These are phyloP conservation scores for Boletus reticuloceps DNA, from an alignment of 768 basidiomycete species.

Conservation along the genomic window DNA sequence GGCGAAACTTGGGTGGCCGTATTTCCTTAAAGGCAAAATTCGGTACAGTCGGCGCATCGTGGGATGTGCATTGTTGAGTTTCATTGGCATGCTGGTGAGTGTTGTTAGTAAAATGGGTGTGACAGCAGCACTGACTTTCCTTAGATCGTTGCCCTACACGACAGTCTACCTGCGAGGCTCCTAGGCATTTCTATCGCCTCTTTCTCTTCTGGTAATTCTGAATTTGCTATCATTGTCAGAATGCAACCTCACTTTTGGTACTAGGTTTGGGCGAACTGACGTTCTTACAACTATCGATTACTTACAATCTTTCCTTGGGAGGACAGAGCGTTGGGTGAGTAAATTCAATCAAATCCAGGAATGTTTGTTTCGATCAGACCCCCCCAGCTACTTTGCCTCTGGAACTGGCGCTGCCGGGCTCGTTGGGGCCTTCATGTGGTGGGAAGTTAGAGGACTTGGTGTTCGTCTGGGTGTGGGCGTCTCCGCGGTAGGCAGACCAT, in stretches of 20 bases:
- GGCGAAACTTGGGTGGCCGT: constrained; percentile 92
- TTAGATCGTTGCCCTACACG: constrained; percentile 76
- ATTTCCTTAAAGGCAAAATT: constrained; percentile 82
- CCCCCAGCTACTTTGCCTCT: constrained; percentile 77
- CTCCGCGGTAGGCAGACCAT: constrained; percentile 57
- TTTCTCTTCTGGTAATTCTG: constrained; percentile 72
- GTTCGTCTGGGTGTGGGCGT: constrained; percentile 81
- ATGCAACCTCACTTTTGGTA: constrained; percentile 5
- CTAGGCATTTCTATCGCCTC: constrained; percentile 81
- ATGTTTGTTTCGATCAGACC: neutral
- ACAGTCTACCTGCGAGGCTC: constrained; percentile 63
- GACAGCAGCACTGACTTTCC: neutral
- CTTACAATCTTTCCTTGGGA: constrained; percentile 67
- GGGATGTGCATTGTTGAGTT: constrained; percentile 74
- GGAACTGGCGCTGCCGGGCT: constrained; percentile 96
- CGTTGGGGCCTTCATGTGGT: constrained; percentile 92
- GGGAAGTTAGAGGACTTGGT: constrained; percentile 84
- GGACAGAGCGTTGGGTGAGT: constrained; percentile 80
- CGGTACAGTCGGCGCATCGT: constrained; percentile 72
- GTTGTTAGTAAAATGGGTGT: neutral
- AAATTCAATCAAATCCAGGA: neutral
- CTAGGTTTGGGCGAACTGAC: constrained; percentile 91
- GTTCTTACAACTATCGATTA: constrained; percentile 89
- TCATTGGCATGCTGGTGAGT: constrained; percentile 85
- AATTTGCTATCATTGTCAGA: neutral